Percentiles rank a stretch among this genome's conserved stretches.
phyloP scores from a whole-genome alignment of 1,139 yeast species.

The Pichiaceae sp. region DNA sequence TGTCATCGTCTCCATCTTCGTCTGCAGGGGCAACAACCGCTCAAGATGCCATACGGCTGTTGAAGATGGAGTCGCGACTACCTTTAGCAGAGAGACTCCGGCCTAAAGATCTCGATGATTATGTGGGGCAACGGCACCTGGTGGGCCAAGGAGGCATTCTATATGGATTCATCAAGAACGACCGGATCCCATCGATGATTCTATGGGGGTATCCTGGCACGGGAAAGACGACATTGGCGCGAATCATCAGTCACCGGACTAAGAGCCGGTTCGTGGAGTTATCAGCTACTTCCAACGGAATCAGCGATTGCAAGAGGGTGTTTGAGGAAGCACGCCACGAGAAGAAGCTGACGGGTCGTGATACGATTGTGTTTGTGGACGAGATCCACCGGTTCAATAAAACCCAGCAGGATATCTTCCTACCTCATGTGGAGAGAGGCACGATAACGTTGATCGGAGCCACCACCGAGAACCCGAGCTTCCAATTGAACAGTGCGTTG shows the following conservation, averaged over 20 bases:
- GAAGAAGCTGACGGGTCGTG: conserved; percentile 51
- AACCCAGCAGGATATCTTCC: conserved; percentile 78
- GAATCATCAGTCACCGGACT: conserved; percentile 50
- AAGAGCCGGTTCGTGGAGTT: conserved; percentile 66
- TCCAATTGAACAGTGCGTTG: conserved; percentile 79
- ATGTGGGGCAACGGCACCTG: conserved; percentile 78
- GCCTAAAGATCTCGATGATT: conserved; percentile 67
- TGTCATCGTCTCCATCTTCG: conserved; percentile 4
- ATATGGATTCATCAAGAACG: conserved; percentile 55
- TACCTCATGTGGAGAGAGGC: conserved; percentile 68
- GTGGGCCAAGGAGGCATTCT: conserved; percentile 70
- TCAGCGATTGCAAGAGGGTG: conserved; percentile 60
- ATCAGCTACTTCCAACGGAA: conserved; percentile 76
- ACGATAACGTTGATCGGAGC: conserved; percentile 75
- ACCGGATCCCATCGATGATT: conserved; percentile 71
- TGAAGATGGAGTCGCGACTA: conserved; percentile 30
- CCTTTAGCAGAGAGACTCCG: conserved; percentile 86
- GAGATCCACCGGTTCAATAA: conserved; percentile 91
- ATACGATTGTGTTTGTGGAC: conserved; percentile 79
- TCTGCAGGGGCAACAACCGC: conserved; percentile 6
- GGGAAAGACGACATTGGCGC: conserved; percentile 77
- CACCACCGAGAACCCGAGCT: conserved; percentile 95
- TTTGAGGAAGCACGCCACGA: conserved; percentile 72
- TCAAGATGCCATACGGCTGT: conserved; percentile 26
- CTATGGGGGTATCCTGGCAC: conserved; percentile 97